phyloP scores from a whole-genome alignment of 2,329 filamentous ascomycete species.

The Fusarium chlamydosporum region DNA sequence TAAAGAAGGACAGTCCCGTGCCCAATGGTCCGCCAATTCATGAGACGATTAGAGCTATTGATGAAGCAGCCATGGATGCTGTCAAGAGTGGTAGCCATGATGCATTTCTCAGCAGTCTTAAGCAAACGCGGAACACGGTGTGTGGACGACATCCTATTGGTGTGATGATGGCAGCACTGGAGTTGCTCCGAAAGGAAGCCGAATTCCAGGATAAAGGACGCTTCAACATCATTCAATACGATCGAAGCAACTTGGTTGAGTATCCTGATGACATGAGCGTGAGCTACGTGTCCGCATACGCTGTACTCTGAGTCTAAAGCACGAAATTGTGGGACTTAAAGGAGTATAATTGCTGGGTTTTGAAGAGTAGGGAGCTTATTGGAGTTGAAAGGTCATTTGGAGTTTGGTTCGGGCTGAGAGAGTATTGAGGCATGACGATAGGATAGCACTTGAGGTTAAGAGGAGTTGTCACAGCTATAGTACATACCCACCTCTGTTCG shows the following conservation, averaged over 20 bases:
- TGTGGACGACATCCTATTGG: constrained; percentile 97
- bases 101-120: constrained; percentile 77
- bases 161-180: constrained; percentile 89
- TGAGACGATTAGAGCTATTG: constrained; percentile 85
- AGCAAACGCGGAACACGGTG: constrained; percentile 87
- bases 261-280: too few species aligned
- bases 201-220: constrained; percentile 59
- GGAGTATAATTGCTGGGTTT: background rate
- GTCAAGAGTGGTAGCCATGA: constrained; percentile 82
- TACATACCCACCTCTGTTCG: background rate
- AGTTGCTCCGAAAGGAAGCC: constrained; percentile 67
- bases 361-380: background rate
- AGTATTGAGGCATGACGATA: background rate
- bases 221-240: constrained; percentile 88
- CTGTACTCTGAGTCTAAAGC: constrained; percentile 69
- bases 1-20: too few species aligned
- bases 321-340: background rate
- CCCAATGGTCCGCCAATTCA: too few species aligned
- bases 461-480: background rate
- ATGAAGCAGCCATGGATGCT: constrained; percentile 85
- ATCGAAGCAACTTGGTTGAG: constrained; percentile 87
- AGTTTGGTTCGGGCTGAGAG: constrained; percentile 1
- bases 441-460: background rate
- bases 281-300: constrained; percentile 95
- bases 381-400: background rate